These are phyloP conservation scores for Aspergillus thermomutatus DNA, from an alignment of 2,329 filamentous ascomycete genomes.

Conservation along the genomic window DNA sequence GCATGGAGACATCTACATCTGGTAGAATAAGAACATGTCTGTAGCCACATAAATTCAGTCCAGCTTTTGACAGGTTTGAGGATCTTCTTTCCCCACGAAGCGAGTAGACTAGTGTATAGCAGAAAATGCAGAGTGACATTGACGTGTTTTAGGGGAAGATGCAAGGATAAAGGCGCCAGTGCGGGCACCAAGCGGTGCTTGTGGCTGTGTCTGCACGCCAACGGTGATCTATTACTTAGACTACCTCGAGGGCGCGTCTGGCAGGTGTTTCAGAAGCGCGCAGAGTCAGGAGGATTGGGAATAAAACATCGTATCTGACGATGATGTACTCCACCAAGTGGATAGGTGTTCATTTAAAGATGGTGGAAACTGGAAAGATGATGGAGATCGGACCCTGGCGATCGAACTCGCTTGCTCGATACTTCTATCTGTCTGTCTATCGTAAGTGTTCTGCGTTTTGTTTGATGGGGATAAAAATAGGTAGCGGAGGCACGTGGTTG, in stretches of 20 bases:
- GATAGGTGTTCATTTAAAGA: neutral
- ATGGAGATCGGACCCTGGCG: neutral
- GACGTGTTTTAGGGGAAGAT: neutral
- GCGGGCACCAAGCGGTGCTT: neutral
- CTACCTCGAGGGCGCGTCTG: neutral
- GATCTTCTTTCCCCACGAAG: neutral
- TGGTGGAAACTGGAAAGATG: neutral
- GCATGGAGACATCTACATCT: constrained; percentile 15
- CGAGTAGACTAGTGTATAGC: neutral
- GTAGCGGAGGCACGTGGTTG: constrained; percentile 16
- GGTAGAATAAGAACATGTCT: constrained; percentile 11
- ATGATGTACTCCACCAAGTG: neutral
- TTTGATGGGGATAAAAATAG: constrained; percentile 12
- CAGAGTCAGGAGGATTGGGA: neutral
- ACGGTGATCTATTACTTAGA: neutral
- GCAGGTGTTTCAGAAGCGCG: neutral
- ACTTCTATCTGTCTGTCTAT: neutral
- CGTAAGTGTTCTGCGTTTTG: too few species aligned
- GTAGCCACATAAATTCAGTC: constrained; percentile 14
- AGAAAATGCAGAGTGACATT: neutral
- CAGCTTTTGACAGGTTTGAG: neutral
- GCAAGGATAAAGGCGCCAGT: neutral
- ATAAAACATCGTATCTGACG: neutral
- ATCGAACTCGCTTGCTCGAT: neutral
- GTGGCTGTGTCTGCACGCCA: constrained; percentile 1